Evolutionary conservation across 2,329 filamentous ascomycete species (phyloP).

Genomic region (Teratosphaeria epicoccoides): DNA sequence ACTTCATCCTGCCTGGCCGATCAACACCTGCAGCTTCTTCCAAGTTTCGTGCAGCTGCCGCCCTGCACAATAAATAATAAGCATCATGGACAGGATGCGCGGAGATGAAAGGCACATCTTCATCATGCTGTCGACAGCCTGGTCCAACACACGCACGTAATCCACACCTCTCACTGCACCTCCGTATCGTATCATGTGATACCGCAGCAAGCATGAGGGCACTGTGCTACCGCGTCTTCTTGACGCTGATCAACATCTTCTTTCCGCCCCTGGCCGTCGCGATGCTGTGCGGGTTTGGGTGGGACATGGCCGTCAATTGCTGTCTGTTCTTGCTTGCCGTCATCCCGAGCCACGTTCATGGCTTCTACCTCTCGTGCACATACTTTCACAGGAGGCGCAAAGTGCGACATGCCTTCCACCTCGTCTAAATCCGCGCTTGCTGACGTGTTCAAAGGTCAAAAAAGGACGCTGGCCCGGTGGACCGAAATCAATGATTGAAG

Average conservation of each 20-base stretch:
- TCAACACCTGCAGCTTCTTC: neutral
- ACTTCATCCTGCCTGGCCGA: neutral
- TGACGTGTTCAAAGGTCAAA: constrained; percentile 18
- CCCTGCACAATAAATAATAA: neutral
- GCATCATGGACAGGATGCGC: neutral
- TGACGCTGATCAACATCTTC: constrained; percentile 30
- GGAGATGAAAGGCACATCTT: neutral
- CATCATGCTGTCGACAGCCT: no score
- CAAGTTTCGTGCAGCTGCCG: neutral
- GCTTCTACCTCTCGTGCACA: constrained; percentile 31
- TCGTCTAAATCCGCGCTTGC: neutral
- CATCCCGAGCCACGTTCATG: constrained; percentile 32
- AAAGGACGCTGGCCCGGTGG: constrained; percentile 30
- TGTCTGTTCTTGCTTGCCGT: constrained; percentile 31
- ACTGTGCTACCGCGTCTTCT: constrained; percentile 24
- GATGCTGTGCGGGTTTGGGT: constrained; percentile 27
- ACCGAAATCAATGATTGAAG: constrained; percentile 26
- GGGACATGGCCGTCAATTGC: constrained; percentile 29
- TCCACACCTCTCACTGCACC: no score
- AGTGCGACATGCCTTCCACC: no score
- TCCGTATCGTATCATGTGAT: neutral
- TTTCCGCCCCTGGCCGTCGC: constrained; percentile 30
- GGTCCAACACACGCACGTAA: no score
- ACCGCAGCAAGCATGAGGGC: constrained; percentile 6
- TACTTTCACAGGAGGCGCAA: constrained; percentile 31